A percentile compares a stretch with the other conserved stretches of the same genome.
Evolutionary conservation across 768 basidiomycete genomes (phyloP).

Genomic region (Termitomyces sp.): DNA sequence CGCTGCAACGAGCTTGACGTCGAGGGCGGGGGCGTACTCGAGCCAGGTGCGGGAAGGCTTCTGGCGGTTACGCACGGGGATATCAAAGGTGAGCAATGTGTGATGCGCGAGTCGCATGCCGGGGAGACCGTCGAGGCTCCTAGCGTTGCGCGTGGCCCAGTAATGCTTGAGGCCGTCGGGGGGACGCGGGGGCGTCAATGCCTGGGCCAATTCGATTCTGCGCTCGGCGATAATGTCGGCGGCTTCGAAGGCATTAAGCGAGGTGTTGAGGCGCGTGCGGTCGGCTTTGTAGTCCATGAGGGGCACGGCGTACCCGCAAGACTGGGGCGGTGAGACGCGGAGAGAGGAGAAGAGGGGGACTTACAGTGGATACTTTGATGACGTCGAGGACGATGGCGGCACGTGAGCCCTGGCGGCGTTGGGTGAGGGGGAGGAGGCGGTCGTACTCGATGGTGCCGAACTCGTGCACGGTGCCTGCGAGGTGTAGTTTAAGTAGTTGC

Average conservation of each 20-base stretch:
- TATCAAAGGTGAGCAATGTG: too few relatives aligned
- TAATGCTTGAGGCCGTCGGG: too few relatives aligned
- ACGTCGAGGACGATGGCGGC: conserved; percentile 58
- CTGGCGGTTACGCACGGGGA: too few relatives aligned
- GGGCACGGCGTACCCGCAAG: conserved; percentile 64
- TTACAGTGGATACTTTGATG: conserved; percentile 47
- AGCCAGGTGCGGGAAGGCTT: too few relatives aligned
- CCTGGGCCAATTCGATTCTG: neutral
- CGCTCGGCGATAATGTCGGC: conserved; percentile 27
- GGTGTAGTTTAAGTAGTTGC: too few relatives aligned
- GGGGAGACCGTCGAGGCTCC: too few relatives aligned
- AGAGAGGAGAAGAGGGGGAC: conserved; percentile 7
- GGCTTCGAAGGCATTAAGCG: conserved; percentile 31
- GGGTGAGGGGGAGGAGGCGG: conserved; percentile 37
- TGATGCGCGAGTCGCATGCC: too few relatives aligned
- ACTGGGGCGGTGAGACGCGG: conserved; percentile 30
- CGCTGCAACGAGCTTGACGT: too few relatives aligned
- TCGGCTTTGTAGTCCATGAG: conserved; percentile 53
- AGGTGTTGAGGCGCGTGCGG: conserved; percentile 42
- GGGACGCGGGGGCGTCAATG: too few relatives aligned
- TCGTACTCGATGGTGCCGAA: conserved; percentile 61
- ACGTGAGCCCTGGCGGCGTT: conserved; percentile 52
- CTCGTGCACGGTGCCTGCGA: conserved; percentile 52
- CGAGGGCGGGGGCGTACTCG: too few relatives aligned
- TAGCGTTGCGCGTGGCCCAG: too few relatives aligned